Base-by-base conservation (phyloP, 352 stramenopile species). In the Phytophthora foliorum region DNA sequence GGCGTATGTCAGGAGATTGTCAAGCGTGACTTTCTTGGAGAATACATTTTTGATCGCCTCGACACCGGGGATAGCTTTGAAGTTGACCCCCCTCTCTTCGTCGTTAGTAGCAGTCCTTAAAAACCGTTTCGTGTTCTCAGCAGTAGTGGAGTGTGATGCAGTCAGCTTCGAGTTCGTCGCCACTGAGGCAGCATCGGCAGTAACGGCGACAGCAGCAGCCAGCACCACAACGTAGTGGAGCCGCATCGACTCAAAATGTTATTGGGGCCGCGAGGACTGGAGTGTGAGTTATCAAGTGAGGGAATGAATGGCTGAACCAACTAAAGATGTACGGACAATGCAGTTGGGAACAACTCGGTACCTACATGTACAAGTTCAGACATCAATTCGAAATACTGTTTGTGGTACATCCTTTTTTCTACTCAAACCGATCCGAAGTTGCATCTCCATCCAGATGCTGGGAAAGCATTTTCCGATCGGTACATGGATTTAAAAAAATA, bases 1-100 rank as follows among this genome's bases (percentile, higher is more conserved):
- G 36, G 14, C 24, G n/a, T 39, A 66, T 1, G 21, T 38, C 4
- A 36, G 6, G 6, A 66, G 46, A 21, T 25, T 58, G 0, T 16
- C 36, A 3, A 41, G 58, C 4, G 58, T 31, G n/a, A 46, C 52
- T 21, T 69, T 63, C 19, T 21, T 48, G 32, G 42, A 63, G 25
- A 62, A 55, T 24, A 54, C 6, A 1, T 42, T 39, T 1, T 13
- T 25, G 3, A 60, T 3, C 34, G 49, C 49, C 17, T 62, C 31
- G 31, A 65, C 1, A 6, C 46, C 36, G 22, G 36, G 36, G 27
- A 59, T 45, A 6, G 48, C 29, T 16, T 58, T 58, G 13, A 42
- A 5, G 16, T 38, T 45, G 36, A 59, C 29, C 13, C 14, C 39
- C 29, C 52, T 50, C 17, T 68, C 60, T 36, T 63, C 51, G 29